Base-by-base conservation (phyloP, 1,139 yeast genomes). In the Sugiyamaella novakii region DNA sequence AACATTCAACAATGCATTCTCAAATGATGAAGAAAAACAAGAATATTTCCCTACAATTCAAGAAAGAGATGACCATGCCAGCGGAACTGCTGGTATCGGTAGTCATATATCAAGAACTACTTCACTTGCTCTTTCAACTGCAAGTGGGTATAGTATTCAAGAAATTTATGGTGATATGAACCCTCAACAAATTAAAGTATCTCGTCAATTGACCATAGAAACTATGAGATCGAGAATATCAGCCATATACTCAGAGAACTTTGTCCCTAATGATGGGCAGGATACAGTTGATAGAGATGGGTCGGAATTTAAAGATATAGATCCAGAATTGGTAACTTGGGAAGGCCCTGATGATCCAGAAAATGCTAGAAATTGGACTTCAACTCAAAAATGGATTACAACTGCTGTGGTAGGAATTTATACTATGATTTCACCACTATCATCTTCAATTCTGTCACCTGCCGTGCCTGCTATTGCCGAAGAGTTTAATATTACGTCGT, bases 321-420 rank as follows among this genome's bases (percentile, higher is more conserved):
- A 82, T 57, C 86, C 84, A 0, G 86, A 81, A 58, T 65, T 81
- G 37, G 81, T 82, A 3, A 76, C 84, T 1, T 82, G 86, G 86
- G 83, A 81, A 35, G 80, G 81, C 3, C 74, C 71, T 1, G 75
- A 79, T 51, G 87, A 83, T 59, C 82, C 84, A 0, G 67, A 67
- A 17, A 75, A 77, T 56, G 86, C 88, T 28, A 67, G 85, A 52
- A 83, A 83, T 64, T 83, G 87, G 87, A 27, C 74, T 0, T 12
- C 53, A 0, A 15, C 47, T 0, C 59, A 67, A 29, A 81, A 81
- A 58, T 63, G 74, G 58, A 49, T 65, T 15, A 76, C 76, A 46
- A 76, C 82, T 2, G 47, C 61, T 7, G 62, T 80, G n/a, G 84
- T 80, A 2, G 67, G 83, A 0, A 33, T 74, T 6, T 80, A 79